Conservation (phyloP, 345 rosid genomes). For the Lumnitzera racemosa region DNA sequence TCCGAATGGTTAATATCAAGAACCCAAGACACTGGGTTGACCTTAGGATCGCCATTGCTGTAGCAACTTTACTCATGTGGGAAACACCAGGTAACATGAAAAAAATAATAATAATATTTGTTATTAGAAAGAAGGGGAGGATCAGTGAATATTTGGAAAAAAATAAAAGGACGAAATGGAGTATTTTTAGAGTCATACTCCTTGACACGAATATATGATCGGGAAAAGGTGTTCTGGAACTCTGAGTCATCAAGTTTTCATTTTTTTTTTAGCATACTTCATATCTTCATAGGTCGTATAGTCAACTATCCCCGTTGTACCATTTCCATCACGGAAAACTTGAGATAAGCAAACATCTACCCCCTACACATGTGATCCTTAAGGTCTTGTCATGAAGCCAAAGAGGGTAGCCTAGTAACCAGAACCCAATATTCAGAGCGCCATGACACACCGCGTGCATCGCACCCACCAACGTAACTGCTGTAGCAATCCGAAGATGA, state of each 20-base stretch:
- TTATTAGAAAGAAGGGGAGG: too few species aligned
- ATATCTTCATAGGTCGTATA: slow-evolving; percentile 92
- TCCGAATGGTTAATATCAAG: too few species aligned
- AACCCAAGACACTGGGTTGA: too few species aligned
- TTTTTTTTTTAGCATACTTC: slow-evolving; percentile 92
- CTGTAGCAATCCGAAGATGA: slow-evolving; percentile 71
- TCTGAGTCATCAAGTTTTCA: slow-evolving; percentile 94
- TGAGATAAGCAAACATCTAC: slow-evolving; percentile 99
- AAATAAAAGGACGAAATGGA: too few species aligned
- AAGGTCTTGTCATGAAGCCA: slow-evolving; percentile 99
- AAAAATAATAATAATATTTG: too few species aligned
- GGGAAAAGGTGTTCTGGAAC: slow-evolving; percentile 91
- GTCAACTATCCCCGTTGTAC: slow-evolving; percentile 90
- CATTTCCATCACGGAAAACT: slow-evolving; percentile 89
- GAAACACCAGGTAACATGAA: too few species aligned
- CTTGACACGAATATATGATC: slow-evolving; percentile 76
- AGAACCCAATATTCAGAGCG: slow-evolving; percentile 85
- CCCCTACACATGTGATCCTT: slow-evolving; percentile 99
- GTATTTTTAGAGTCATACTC: slow-evolving; percentile 75
- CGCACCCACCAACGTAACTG: slow-evolving; percentile 50
- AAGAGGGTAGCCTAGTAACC: slow-evolving; percentile 80
- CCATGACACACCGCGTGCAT: slow-evolving; percentile 77
- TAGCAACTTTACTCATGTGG: too few species aligned
- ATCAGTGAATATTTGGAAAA: too few species aligned
- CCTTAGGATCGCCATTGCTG: too few species aligned